Evolutionary conservation across 345 rosid species (phyloP).

Genomic region (Aethionema arabicum): DNA sequence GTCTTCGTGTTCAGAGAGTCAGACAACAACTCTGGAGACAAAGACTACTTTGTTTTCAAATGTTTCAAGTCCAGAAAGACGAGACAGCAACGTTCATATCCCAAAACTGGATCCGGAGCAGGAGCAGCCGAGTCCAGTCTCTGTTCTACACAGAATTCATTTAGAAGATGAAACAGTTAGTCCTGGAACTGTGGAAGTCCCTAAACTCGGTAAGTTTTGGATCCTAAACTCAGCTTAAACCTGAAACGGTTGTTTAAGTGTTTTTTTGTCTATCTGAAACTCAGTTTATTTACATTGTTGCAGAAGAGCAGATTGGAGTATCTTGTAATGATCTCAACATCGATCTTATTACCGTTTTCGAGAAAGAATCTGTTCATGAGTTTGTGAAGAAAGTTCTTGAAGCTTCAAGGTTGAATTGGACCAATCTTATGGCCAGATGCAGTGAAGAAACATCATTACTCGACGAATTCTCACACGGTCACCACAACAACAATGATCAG

Average conservation of each 20-base stretch:
- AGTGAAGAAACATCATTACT: constrained; percentile 47
- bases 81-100: constrained; percentile 28
- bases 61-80: constrained; percentile 35
- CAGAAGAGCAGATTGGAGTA: constrained; percentile 37
- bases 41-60: constrained; percentile 27
- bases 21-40: constrained; percentile 15
- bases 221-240: not conserved
- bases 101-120: constrained; percentile 33
- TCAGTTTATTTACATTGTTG: constrained; percentile 12
- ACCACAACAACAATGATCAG: constrained; percentile 27
- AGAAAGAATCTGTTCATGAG: constrained; percentile 34
- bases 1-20: constrained; percentile 15
- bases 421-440: constrained; percentile 44
- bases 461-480: constrained; percentile 36
- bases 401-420: constrained; percentile 54
- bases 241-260: not conserved
- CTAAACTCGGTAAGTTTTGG: constrained; percentile 40
- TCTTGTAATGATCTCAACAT: constrained; percentile 25
- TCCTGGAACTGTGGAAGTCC: constrained; percentile 23
- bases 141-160: constrained; percentile 52
- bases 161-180: constrained; percentile 41
- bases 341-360: constrained; percentile 25
- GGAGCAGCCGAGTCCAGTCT: constrained; percentile 65
- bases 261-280: not conserved
- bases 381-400: constrained; percentile 46